Evolutionary conservation across 306 rosid species (phyloP), one percentile per base, ranked within the genome.

Genomic region (Oxytropis ochrocephala): DNA sequence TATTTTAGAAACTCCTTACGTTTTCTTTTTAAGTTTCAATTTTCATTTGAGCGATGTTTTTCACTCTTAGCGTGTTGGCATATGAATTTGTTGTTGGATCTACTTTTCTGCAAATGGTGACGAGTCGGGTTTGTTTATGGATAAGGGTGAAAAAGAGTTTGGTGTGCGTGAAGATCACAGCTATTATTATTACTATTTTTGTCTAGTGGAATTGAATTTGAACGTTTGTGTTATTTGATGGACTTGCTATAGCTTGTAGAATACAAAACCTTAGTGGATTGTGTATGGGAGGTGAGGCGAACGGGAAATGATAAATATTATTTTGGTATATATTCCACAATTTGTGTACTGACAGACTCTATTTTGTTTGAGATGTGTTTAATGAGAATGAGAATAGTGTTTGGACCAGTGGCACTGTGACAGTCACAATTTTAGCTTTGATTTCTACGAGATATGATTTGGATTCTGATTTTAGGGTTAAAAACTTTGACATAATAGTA

Each of bases 361-460:
- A 18, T 29, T 4, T 58, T 59, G 48, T 36, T 8, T 52, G 42
- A 42, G 60, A 42, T 69, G 27, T 6, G 8, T 50, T 16, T 60
- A 30, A 14, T 46, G 41, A 53, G 72, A 36, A 46, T 70, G 27
- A 53, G 72, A 36, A 46, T 70, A 17, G 16, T 69, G 62, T 43
- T 35, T 53, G 61, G 62, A 71, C 36, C 32, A 64, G 50, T 19
- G 49, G 33, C 10, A 36, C 8, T 36, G 14, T 17, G 57, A 24
- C 61, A 16, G 30, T 48, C 8, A 27, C 27, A 30, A 17, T 44
- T 36, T 36, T 24, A 64, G 24, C 16, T 53, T 14, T 70, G 63
- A 52, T 14, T 13, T 73, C 17, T 74, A 32, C 54, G 42, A 65
- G 51, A 14, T 29, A 27, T 8, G 2, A 0, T 6, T 24, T 36